phyloP scores from a whole-genome alignment of 345 rosid genomes.

The Lenwebbia sp. region DNA sequence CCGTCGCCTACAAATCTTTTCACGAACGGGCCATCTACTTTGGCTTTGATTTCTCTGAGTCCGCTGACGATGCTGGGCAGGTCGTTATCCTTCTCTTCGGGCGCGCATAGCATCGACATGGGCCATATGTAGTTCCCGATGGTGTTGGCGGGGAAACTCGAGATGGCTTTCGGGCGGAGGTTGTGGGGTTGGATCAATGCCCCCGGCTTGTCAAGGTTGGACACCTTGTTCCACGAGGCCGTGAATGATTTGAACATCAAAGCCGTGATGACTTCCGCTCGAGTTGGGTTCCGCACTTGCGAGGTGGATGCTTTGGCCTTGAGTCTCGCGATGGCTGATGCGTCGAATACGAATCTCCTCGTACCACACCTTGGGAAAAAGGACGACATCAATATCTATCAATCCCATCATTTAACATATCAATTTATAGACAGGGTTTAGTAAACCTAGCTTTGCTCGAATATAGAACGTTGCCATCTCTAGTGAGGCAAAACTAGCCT shows the following conservation, averaged over 20 bases:
- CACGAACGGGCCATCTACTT: neutral
- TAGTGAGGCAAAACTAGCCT: no score
- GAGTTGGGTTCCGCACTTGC: constrained; percentile 1
- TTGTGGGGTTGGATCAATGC: neutral
- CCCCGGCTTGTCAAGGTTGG: neutral
- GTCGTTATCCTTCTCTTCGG: no score
- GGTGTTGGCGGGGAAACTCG: neutral
- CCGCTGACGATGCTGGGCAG: neutral
- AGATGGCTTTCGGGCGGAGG: neutral
- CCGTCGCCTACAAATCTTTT: no score
- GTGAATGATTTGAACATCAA: constrained; percentile 2
- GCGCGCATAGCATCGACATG: no score
- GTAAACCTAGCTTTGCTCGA: no score
- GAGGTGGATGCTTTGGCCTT: neutral
- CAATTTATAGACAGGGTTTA: no score
- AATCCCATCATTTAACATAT: no score
- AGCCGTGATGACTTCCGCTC: constrained; percentile 8
- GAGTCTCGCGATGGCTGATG: neutral
- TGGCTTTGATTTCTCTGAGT: neutral
- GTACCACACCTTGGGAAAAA: neutral
- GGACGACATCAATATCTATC: no score
- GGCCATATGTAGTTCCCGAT: neutral
- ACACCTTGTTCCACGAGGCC: neutral
- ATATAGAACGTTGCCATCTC: no score
- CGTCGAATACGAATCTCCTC: constrained; percentile 7